These are phyloP conservation scores for Umbellularia californica DNA, from an alignment of 164 flowering plant genomes.

Conservation along the genomic window DNA sequence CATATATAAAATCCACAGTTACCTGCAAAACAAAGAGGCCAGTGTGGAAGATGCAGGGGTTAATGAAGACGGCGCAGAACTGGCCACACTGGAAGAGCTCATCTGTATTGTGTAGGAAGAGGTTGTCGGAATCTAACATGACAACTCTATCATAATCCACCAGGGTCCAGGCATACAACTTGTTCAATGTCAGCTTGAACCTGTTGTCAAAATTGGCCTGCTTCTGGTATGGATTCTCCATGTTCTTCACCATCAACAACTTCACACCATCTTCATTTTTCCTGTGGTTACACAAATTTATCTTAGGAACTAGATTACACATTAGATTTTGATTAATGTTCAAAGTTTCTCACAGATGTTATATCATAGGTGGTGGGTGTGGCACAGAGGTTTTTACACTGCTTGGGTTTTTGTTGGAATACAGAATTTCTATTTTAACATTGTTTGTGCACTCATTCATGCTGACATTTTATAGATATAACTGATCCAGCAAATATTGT, in stretches of 20 bases:
- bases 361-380: background rate
- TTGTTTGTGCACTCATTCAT: too few relatives aligned
- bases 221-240: conserved; percentile 64
- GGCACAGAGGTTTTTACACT: too few relatives aligned
- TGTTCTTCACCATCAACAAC: conserved; percentile 75
- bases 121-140: conserved; percentile 93
- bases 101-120: conserved; percentile 75
- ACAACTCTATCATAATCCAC: conserved; percentile 80
- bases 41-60: conserved; percentile 97
- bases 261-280: conserved; percentile 83
- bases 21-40: conserved; percentile 97
- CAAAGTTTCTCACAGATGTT: background rate
- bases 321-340: background rate
- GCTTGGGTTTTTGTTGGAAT: too few relatives aligned
- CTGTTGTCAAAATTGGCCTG: conserved; percentile 45
- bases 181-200: conserved; percentile 83
- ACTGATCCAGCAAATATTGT: too few relatives aligned
- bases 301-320: background rate
- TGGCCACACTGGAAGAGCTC: conserved; percentile 94
- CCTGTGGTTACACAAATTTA: conserved; percentile 24
- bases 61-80: conserved; percentile 95
- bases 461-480: background rate
- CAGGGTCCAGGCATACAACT: conserved; percentile 85
- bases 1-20: background rate
- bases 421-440: too few relatives aligned